A percentile compares a stretch with the other conserved stretches of the same genome.
Conservation (phyloP, 2,329 filamentous ascomycete genomes). For the Paecilomyces niveus region DNA sequence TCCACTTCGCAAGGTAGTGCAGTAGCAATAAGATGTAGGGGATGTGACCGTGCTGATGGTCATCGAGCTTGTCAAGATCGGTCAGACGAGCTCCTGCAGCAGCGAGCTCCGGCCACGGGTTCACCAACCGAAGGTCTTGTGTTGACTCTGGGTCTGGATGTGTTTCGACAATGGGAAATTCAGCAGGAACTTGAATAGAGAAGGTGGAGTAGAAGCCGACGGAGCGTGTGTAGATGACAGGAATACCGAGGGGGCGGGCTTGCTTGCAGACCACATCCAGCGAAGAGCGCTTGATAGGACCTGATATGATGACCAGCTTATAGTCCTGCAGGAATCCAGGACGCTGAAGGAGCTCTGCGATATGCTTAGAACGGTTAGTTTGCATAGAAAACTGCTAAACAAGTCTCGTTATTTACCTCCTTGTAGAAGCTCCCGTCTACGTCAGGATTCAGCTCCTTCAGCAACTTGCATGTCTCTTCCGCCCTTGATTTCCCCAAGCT, state of each 20-base stretch:
- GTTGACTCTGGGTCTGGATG: conserved; percentile 83
- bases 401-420: conserved; percentile 38
- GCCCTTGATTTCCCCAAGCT: conserved; percentile 72
- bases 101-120: conserved; percentile 76
- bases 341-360: conserved; percentile 30
- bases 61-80: conserved; percentile 61
- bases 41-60: conserved; percentile 83
- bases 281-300: conserved; percentile 49
- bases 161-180: conserved; percentile 89
- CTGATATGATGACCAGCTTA: conserved; percentile 55
- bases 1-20: conserved; percentile 78
- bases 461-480: conserved; percentile 65
- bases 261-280: conserved; percentile 46
- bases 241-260: conserved; percentile 54
- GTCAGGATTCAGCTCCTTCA: conserved; percentile 88
- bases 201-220: conserved; percentile 89
- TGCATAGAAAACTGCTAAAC: conserved; percentile 3
- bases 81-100: conserved; percentile 59
- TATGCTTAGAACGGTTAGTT: conserved; percentile 19
- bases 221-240: conserved; percentile 78
- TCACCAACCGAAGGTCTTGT: conserved; percentile 74
- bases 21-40: conserved; percentile 80
- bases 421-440: conserved; percentile 67
- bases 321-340: conserved; percentile 39
- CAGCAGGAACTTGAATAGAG: conserved; percentile 66